Evolutionary conservation across 1,284 basidiomycete genomes (phyloP).

Genomic region (Fomitopsis schrenkii): DNA sequence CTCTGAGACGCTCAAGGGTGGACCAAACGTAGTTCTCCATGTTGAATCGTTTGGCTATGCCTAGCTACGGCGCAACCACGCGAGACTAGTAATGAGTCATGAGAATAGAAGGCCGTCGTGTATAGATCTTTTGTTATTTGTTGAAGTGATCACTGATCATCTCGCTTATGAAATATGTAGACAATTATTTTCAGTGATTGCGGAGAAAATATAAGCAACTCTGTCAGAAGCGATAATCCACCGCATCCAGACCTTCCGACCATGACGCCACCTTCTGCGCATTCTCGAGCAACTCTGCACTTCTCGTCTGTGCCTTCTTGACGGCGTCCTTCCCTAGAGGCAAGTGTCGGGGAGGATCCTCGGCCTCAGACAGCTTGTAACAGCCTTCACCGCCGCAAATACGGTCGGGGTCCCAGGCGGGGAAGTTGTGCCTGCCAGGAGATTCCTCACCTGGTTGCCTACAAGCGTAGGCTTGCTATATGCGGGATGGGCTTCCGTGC

Average conservation of each 20-base stretch:
- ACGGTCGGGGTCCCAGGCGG: not conserved
- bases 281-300: not conserved
- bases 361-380: conserved; percentile 1
- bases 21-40: conserved; percentile 39
- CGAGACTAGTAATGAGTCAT: no score
- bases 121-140: no score
- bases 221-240: no score
- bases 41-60: conserved; percentile 46
- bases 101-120: no score
- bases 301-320: not conserved
- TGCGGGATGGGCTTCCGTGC: not conserved
- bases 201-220: no score
- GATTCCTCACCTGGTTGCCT: not conserved
- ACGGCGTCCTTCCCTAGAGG: conserved; percentile 8
- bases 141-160: no score
- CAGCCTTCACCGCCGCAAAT: not conserved
- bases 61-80: not conserved
- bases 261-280: conserved; percentile 9
- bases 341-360: conserved; percentile 8
- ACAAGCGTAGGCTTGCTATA: not conserved
- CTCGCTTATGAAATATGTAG: no score
- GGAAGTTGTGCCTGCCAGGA: not conserved
- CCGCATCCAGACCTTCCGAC: conserved; percentile 1
- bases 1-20: conserved; percentile 34
- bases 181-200: no score